phyloP scores from a whole-genome alignment of 176 grass and related monocot species.

The Triticum turgidum region DNA sequence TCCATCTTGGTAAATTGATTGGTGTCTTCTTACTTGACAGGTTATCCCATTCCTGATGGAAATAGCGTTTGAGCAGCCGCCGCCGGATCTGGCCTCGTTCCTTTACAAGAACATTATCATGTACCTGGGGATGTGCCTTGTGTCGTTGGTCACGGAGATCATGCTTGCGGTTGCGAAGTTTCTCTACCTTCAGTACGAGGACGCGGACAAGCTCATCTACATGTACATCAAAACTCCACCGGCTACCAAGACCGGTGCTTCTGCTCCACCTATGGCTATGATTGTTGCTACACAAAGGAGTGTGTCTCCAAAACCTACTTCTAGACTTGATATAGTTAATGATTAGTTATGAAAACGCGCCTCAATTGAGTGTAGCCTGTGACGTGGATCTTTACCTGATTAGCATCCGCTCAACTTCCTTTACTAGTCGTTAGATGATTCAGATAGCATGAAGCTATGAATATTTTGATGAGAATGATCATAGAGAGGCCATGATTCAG shows the following conservation, averaged over 20 bases:
- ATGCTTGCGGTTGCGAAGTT: constrained; percentile 59
- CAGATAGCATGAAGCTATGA: too few species aligned
- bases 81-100: constrained; percentile 73
- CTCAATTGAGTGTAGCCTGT: too few species aligned
- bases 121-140: constrained; percentile 73
- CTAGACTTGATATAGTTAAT: not conserved
- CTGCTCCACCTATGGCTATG: not conserved
- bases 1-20: not conserved
- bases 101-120: constrained; percentile 85
- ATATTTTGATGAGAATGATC: too few species aligned
- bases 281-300: not conserved
- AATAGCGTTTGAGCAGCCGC: constrained; percentile 47
- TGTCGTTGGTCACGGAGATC: constrained; percentile 59
- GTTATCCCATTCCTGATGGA: constrained; percentile 73
- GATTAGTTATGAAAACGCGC: not conserved
- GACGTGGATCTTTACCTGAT: too few species aligned
- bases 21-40: constrained; percentile 23
- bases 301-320: not conserved
- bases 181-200: constrained; percentile 70
- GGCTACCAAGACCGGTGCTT: constrained; percentile 43
- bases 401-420: too few species aligned
- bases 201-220: constrained; percentile 76
- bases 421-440: too few species aligned
- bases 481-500: too few species aligned
- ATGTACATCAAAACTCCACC: constrained; percentile 38